A percentile compares a stretch with the other conserved stretches of the same genome.
These are phyloP conservation scores for Stachybotrys elegans DNA, from an alignment of 2,329 filamentous ascomycete species.

Conservation along the genomic window DNA sequence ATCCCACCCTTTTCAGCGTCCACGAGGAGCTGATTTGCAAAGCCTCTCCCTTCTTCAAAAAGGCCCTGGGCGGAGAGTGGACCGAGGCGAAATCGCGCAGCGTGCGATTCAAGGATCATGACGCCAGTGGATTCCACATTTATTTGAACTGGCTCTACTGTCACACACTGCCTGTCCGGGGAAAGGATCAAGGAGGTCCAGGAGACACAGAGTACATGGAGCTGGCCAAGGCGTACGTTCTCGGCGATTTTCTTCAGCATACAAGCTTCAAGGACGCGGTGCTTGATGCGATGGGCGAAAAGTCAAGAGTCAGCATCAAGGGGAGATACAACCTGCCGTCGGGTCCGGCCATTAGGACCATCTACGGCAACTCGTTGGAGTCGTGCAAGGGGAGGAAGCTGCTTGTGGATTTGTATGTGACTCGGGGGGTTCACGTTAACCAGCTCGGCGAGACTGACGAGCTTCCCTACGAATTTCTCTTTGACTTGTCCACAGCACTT, in stretches of 20 bases:
- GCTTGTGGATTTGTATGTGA: no score
- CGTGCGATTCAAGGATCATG: background rate
- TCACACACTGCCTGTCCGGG: background rate
- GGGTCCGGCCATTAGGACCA: no score
- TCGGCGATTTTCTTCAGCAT: constrained; percentile 8
- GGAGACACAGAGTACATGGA: constrained; percentile 6
- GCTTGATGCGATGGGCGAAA: constrained; percentile 3
- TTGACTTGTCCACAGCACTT: no score
- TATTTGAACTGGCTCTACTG: background rate
- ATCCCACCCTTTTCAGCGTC: no score
- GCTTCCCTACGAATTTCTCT: no score
- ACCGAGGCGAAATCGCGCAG: background rate
- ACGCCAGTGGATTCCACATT: background rate
- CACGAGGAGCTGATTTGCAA: no score
- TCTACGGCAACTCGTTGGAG: no score
- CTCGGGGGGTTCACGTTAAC: no score
- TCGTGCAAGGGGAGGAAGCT: no score
- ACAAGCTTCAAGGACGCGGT: constrained; percentile 6
- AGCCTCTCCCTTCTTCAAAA: background rate
- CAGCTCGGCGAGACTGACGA: no score
- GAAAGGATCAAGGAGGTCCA: background rate
- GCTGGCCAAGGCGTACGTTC: constrained; percentile 7
- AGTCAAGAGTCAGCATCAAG: no score
- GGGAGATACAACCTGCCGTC: no score
- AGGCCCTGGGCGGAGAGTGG: background rate